Evolutionary conservation across 768 basidiomycete genomes (phyloP), one percentile per base, ranked within the genome.

Genomic region (Tremella yokohamensis): DNA sequence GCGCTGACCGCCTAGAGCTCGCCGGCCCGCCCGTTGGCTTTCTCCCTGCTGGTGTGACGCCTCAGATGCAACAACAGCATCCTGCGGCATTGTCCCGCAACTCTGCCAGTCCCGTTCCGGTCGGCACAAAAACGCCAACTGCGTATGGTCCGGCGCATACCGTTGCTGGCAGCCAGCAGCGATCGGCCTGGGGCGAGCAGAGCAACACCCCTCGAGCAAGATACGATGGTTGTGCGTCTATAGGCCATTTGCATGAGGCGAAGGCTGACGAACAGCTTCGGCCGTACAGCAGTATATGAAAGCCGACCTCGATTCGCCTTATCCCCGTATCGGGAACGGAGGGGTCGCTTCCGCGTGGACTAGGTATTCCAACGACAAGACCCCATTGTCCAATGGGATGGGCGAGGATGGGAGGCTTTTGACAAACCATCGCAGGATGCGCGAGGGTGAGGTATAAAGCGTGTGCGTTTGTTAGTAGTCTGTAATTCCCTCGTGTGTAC

Each of bases 21-120:
- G 72, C 72, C 1, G 72, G 72, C 19, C 72, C 72, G 22, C 72
- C 72, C 8, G 52, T 57, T 13, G 72, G 72, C 3, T 57, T 66
- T 40, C 56, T 69, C 16, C 72, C 72, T 12, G 72, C 72, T 2
- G 72, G 72, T 11, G 53, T 73, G 50, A 42, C 42, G 38, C 20
- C 49, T 22, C 37, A 3, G 25, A 40, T 11, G 52, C 47, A 50
- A 29, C 54, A 39, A 44, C 57, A 42, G 20, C 53, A 19, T 55
- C 55, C 9, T 4, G 18, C 22, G 42, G 42, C 42, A 45, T 4
- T 22, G 18, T 22, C 18, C 4, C 29, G 11, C 29, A 52, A 61
- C 62, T 57, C 34, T 44, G 44, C 50, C 51, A 40, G n/a, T 16
- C 39, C 51, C n/a, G 18, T 16, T 18, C 29, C 38, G 9, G 29